Evolutionary conservation across 2,329 filamentous ascomycete species (phyloP).

Genomic region (Ceratocystis colombiana): DNA sequence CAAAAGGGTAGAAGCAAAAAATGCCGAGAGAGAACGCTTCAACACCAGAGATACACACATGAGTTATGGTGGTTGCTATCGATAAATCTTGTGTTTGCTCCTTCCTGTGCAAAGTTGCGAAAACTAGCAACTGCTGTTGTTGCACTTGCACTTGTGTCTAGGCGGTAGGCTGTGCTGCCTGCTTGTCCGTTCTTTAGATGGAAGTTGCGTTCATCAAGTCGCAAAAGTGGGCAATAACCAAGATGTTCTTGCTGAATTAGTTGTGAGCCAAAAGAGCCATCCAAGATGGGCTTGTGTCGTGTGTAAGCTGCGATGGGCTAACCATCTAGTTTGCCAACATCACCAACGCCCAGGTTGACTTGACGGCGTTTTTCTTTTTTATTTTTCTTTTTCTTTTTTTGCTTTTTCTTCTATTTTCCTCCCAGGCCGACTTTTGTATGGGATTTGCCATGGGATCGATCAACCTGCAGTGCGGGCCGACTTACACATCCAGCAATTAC

Average conservation of each 20-base stretch:
- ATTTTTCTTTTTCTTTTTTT: background rate
- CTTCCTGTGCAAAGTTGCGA: background rate
- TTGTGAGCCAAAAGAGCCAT: background rate
- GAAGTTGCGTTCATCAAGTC: background rate
- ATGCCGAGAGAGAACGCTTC: no score
- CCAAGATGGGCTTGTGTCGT: background rate
- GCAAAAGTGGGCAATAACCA: background rate
- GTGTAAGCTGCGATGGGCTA: no score
- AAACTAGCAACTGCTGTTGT: background rate
- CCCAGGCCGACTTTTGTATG: background rate
- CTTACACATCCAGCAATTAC: conserved; percentile 17
- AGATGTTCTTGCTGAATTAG: background rate
- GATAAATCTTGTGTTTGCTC: conserved; percentile 8
- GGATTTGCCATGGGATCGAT: conserved; percentile 9
- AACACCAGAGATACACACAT: background rate
- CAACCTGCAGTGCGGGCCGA: conserved; percentile 7
- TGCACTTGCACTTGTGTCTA: background rate
- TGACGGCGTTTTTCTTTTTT: background rate
- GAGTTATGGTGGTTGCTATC: background rate
- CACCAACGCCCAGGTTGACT: no score
- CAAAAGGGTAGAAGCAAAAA: background rate
- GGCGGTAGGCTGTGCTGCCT: background rate
- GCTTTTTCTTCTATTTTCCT: background rate
- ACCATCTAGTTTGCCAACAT: no score
- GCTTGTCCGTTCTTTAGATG: background rate